Base-by-base conservation (phyloP, 83 land plant genomes). In the Thuja plicata region DNA sequence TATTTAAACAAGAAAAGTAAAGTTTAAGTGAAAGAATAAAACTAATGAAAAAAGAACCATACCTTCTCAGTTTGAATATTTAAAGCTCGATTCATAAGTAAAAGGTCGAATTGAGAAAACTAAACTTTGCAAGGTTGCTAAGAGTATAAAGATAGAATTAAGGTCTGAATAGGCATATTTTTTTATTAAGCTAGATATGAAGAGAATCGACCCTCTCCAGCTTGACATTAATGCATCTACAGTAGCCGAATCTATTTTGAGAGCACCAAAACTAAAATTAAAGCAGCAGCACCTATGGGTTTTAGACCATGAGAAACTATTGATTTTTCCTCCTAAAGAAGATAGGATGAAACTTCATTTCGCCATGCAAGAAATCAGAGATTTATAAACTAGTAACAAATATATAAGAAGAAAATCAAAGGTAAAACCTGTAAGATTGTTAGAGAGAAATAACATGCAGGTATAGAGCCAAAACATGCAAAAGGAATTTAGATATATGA, bases 71-170 rank as follows among this genome's bases (percentile, higher is more conserved):
- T n/a, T n/a, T n/a, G n/a, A n/a, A n/a, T n/a, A n/a, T n/a, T n/a
- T n/a, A n/a, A n/a, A n/a, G n/a, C n/a, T n/a, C n/a, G n/a, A n/a
- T n/a, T n/a, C n/a, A n/a, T n/a, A n/a, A 55, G 99, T 98, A 19
- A 95, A 94, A 89, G 93, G 93, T 87, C 92, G 91, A 78, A 94
- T 98, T 90, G 99, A 98, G 91, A 98, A 94, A 89, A 98, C 96
- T 10, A 86, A 87, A 37, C 90, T 98, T 66, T 97, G 97, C 13
- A 92, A 96, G 96, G 96, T 98, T 32, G 93, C 99, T 1, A 97
- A 93, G 88, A 92, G 94, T 76, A 91, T 98, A 84, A 96, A 98
- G 92, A 92, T 90, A 60, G 96, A 93, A 35, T 79, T 94, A 81
- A 92, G 89, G 73, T 88, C 98, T 46, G 91, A 92, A 45, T 89